These are phyloP conservation scores for Carex scoparia DNA, from an alignment of 176 grass and related monocot genomes.

Conservation along the genomic window DNA sequence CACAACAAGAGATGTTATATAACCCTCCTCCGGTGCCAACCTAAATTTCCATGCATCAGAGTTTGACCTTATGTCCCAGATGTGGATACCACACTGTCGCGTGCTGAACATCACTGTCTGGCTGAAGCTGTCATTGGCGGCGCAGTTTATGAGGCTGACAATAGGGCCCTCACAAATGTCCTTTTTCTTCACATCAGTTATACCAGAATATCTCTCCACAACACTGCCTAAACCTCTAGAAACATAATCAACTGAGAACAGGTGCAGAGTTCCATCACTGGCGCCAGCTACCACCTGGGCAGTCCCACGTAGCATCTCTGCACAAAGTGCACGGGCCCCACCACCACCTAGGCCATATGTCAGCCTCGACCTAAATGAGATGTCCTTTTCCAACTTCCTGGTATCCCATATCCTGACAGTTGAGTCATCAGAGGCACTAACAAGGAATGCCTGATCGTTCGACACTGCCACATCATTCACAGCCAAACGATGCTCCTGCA, in stretches of 20 bases:
- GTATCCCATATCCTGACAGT: constrained; percentile 98
- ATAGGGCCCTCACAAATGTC: constrained; percentile 77
- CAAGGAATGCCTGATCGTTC: constrained; percentile 71
- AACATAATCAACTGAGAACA: constrained; percentile 87
- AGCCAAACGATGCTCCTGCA: constrained; percentile 79
- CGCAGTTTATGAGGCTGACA: constrained; percentile 72
- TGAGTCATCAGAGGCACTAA: constrained; percentile 85
- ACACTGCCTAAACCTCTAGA: constrained; percentile 57
- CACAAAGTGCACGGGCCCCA: constrained; percentile 68
- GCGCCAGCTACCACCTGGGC: constrained; percentile 67
- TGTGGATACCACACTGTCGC: constrained; percentile 69
- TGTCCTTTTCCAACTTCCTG: constrained; percentile 93
- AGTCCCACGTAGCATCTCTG: constrained; percentile 70
- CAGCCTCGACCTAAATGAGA: constrained; percentile 92
- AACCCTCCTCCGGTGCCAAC: constrained; percentile 69
- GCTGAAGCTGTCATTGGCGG: constrained; percentile 51
- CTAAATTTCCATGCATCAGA: constrained; percentile 79
- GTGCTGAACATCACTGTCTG: constrained; percentile 86
- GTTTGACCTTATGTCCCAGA: constrained; percentile 73
- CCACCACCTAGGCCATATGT: constrained; percentile 67
- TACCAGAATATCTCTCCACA: constrained; percentile 81
- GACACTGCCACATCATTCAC: constrained; percentile 88
- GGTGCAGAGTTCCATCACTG: constrained; percentile 75
- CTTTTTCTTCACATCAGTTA: constrained; percentile 70
- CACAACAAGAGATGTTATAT: constrained; percentile 71